phyloP scores from a whole-genome alignment of 1,284 basidiomycete species.

The Nidula niveotomentosa region DNA sequence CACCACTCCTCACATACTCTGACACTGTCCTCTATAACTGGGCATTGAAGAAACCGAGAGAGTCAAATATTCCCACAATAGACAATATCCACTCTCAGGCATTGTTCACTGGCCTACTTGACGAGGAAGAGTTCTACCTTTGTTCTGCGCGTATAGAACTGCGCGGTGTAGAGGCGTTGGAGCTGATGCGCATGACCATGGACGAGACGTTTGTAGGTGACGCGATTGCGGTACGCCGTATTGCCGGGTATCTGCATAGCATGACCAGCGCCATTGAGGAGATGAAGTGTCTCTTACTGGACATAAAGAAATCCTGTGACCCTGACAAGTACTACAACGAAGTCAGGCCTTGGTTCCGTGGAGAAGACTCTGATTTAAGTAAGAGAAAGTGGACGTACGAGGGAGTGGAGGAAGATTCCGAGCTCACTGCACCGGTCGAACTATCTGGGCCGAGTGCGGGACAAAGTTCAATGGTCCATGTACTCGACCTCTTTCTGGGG shows the following conservation, averaged over 20 bases:
- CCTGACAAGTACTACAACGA: slow-evolving; percentile 84
- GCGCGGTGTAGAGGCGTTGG: slow-evolving; percentile 82
- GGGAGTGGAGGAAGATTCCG: slow-evolving; percentile 63
- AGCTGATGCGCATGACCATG: slow-evolving; percentile 85
- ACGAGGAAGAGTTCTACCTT: slow-evolving; percentile 92
- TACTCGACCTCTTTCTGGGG: slow-evolving; percentile 90
- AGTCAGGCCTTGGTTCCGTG: slow-evolving; percentile 93
- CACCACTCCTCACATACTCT: slow-evolving; percentile 91
- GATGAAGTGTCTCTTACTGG: slow-evolving; percentile 60
- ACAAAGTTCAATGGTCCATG: slow-evolving; percentile 90
- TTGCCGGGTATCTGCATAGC: slow-evolving; percentile 68
- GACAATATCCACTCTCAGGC: slow-evolving; percentile 68
- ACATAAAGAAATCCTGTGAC: slow-evolving; percentile 73
- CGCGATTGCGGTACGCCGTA: slow-evolving; percentile 68
- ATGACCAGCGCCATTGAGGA: slow-evolving; percentile 73
- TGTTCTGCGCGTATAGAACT: slow-evolving; percentile 90
- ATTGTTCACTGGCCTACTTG: slow-evolving; percentile 77
- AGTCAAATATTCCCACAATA: slow-evolving; percentile 28
- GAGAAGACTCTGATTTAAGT: slow-evolving; percentile 70
- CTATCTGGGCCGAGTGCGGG: slow-evolving; percentile 93
- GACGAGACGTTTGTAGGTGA: slow-evolving; percentile 93
- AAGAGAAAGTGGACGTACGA: slow-evolving; percentile 80
- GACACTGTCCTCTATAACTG: slow-evolving; percentile 97
- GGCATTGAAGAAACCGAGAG: slow-evolving; percentile 40
- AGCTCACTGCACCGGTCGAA: slow-evolving; percentile 53